Evolutionary conservation across 495 filamentous ascomycete species (phyloP), one percentile per base, ranked within the genome.

Genomic region (Rhizodiscina lignyota): DNA sequence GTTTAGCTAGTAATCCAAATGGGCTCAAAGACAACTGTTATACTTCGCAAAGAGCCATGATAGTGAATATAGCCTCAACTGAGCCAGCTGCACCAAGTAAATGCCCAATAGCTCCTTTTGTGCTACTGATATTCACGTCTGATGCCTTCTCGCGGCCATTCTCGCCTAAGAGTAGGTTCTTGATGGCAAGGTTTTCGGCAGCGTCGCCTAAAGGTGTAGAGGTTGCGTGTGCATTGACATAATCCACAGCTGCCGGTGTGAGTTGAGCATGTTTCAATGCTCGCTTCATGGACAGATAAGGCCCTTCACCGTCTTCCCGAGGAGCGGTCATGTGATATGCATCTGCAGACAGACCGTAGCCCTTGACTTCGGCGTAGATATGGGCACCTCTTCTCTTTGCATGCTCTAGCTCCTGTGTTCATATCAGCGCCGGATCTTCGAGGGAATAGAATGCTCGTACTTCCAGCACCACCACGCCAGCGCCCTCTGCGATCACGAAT

Each of bases 161-260:
- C 2, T 73, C 63, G 1, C 79, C 82, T 12, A 84, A 60, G 53
- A 96, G 74, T 39, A 97, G 53, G 0, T 65, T 49, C 38, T 77
- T 75, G 49, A 96, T 91, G 0, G 89, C 89, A 4, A 60, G 56
- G 38, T 85, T 91, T 55, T 97, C 89, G 0, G 87, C 89, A 1
- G 68, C 67, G 58, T 97, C 89, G 0, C 89, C 89, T 3, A 94
- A 64, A 6, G 61, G 43, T 1, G 89, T 97, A 5, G 77, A 80
- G 0, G 89, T 96, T 3, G 85, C 89, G 55, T 97, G 89, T 2
- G 89, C 89, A 51, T 96, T 97, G 48, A 97, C 68, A 53, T 97
- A 97, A 49, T 86, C 84, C 0, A 97, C 78, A 21, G 70, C 58
- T 1, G 44, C 50, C 4, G 89, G 86, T 40, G 58, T 60, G 1